Percentiles rank a stretch among this genome's conserved stretches.
Conservation (phyloP, 2,329 filamentous ascomycete genomes). For the Rutstroemia sydowiana region DNA sequence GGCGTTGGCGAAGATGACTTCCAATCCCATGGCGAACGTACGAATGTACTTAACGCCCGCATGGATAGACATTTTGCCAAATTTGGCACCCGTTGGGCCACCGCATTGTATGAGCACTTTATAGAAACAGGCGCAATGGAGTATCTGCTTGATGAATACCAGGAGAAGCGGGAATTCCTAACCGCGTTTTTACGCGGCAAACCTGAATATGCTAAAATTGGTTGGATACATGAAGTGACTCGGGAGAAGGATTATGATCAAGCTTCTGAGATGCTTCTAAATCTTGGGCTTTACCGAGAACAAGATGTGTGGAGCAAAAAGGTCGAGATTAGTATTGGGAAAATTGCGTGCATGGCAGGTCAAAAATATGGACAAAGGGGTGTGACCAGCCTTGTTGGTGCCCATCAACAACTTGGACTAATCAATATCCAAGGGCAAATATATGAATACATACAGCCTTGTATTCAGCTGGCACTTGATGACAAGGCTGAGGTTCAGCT, state of each 20-base stretch:
- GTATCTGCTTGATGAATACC: slow-evolving; percentile 62
- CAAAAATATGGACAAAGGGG: slow-evolving; percentile 34
- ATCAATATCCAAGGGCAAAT: slow-evolving; percentile 75
- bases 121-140: slow-evolving; percentile 60
- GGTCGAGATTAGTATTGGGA: slow-evolving; percentile 82
- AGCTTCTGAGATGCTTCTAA: slow-evolving; percentile 64
- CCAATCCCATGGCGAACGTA: slow-evolving; percentile 5
- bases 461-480: slow-evolving; percentile 68
- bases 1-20: slow-evolving; percentile 11
- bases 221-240: slow-evolving; percentile 91
- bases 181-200: slow-evolving; percentile 72
- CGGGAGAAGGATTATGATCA: slow-evolving; percentile 66
- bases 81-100: slow-evolving; percentile 46
- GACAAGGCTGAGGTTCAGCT: slow-evolving; percentile 70
- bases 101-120: slow-evolving; percentile 73
- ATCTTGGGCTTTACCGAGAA: slow-evolving; percentile 64
- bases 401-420: slow-evolving; percentile 25
- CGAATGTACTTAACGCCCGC: slow-evolving; percentile 22
- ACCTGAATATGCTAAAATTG: slow-evolving; percentile 66
- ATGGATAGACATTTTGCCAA: slow-evolving; percentile 38
- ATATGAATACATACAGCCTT: slow-evolving; percentile 61
- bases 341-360: slow-evolving; percentile 68
- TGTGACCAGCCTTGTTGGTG: slow-evolving; percentile 32
- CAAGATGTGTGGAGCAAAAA: slow-evolving; percentile 87
- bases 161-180: slow-evolving; percentile 62